phyloP scores from a whole-genome alignment of 2,329 filamentous ascomycete genomes.

The Fusarium chlamydosporum region DNA sequence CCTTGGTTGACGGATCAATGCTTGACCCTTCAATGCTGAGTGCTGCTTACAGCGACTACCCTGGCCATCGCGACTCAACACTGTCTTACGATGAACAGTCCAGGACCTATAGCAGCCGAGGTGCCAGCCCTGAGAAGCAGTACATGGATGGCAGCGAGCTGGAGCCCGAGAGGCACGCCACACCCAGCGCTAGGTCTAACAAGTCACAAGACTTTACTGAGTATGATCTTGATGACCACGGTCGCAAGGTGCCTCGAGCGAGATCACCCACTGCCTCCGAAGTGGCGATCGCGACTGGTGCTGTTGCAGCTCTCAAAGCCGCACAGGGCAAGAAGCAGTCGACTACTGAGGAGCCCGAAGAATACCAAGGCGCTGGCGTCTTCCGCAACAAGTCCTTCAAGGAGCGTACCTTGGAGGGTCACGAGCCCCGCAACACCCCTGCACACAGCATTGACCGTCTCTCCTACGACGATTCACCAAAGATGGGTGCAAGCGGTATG shows the following conservation, averaged over 20 bases:
- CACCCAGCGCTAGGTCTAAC: constrained; percentile 57
- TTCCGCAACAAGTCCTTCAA: constrained; percentile 75
- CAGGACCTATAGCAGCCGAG: constrained; percentile 54
- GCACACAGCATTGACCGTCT: constrained; percentile 71
- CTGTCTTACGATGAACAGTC: constrained; percentile 53
- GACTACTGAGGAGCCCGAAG: constrained; percentile 54
- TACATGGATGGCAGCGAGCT: constrained; percentile 59
- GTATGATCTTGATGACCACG: constrained; percentile 71
- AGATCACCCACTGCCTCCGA: constrained; percentile 69
- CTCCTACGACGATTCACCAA: constrained; percentile 66
- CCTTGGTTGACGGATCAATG: constrained; percentile 82
- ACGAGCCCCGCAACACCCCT: constrained; percentile 68
- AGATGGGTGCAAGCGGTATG: constrained; percentile 77
- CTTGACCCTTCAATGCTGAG: constrained; percentile 75
- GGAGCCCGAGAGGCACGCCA: constrained; percentile 58
- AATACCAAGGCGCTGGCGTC: constrained; percentile 66
- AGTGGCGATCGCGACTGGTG: constrained; percentile 69
- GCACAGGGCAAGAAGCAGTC: constrained; percentile 63
- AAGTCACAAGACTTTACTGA: constrained; percentile 65
- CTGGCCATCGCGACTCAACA: constrained; percentile 57
- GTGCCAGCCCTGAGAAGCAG: constrained; percentile 60
- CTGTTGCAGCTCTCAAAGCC: constrained; percentile 67
- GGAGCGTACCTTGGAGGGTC: constrained; percentile 71
- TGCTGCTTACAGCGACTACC: constrained; percentile 67
- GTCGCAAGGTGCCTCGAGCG: constrained; percentile 66